phyloP scores from a whole-genome alignment of 169 alveolate genomes.

The Ichthyophthirius multifiliis region DNA sequence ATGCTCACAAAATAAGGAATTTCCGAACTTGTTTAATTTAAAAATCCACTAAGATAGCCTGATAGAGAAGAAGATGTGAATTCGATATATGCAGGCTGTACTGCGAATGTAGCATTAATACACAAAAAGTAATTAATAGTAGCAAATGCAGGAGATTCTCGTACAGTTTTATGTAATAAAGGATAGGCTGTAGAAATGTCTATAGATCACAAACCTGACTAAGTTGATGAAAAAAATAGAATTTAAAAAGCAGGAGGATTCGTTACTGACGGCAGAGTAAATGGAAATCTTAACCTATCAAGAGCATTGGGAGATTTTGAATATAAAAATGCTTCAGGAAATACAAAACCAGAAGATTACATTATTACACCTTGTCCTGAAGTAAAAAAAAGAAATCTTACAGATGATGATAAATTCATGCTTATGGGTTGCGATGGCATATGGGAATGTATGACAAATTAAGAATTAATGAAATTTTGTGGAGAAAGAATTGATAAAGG shows the following conservation, averaged over 20 bases:
- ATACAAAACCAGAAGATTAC: background rate
- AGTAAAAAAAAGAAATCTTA: conserved; percentile 43
- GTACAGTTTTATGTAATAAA: conserved; percentile 72
- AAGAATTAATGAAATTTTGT: conserved; percentile 66
- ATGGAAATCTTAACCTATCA: conserved; percentile 62
- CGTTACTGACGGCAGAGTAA: conserved; percentile 78
- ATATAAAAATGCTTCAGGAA: conserved; percentile 52
- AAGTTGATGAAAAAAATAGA: conserved; percentile 76
- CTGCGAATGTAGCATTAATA: conserved; percentile 71
- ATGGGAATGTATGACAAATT: conserved; percentile 77
- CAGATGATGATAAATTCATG: conserved; percentile 57
- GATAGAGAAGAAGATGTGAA: background rate
- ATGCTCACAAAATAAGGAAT: conserved; percentile 51
- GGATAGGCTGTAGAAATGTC: conserved; percentile 57
- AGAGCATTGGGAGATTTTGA: conserved; percentile 85
- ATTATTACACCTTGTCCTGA: conserved; percentile 80
- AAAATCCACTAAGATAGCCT: background rate
- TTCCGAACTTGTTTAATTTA: conserved; percentile 37
- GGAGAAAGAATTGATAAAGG: conserved; percentile 2
- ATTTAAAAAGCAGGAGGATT: conserved; percentile 85
- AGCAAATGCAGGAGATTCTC: conserved; percentile 90
- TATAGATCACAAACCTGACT: conserved; percentile 88
- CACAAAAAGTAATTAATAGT: conserved; percentile 54
- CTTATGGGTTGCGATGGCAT: conserved; percentile 89
- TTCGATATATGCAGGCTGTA: conserved; percentile 65